Evolutionary conservation across 495 filamentous ascomycete species (phyloP).

Genomic region (Podospora sp.): DNA sequence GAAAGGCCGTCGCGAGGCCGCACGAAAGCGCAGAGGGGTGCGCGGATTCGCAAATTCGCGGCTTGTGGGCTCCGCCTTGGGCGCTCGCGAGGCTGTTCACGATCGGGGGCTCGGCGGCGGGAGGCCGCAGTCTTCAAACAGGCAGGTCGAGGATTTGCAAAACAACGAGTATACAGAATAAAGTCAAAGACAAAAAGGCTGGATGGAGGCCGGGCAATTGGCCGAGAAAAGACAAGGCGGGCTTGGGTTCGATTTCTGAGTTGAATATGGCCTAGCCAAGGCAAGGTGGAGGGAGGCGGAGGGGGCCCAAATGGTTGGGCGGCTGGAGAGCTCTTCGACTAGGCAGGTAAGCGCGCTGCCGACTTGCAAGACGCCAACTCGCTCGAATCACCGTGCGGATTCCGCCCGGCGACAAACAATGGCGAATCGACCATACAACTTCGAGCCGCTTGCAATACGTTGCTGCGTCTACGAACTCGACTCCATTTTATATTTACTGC

Average conservation of each 20-base stretch:
- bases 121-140: neutral
- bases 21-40: neutral
- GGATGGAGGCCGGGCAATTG: constrained; percentile 16
- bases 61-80: neutral
- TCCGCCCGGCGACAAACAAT: neutral
- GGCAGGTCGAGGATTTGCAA: neutral
- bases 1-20: neutral
- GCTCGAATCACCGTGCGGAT: constrained; percentile 19
- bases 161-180: neutral
- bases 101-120: constrained; percentile 1
- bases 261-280: constrained; percentile 13
- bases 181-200: neutral
- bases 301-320: constrained; percentile 9
- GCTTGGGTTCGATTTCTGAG: constrained; percentile 5
- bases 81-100: constrained; percentile 16
- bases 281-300: constrained; percentile 8
- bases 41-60: neutral
- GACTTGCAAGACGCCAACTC: constrained; percentile 12
- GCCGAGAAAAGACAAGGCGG: constrained; percentile 1
- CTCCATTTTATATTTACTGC: neutral
- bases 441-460: constrained; percentile 9
- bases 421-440: constrained; percentile 18
- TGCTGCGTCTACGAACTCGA: neutral
- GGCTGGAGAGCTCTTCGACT: constrained; percentile 21
- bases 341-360: constrained; percentile 26